These are phyloP conservation scores for Talaromyces borbonicus DNA, from an alignment of 495 filamentous ascomycete genomes.

Conservation along the genomic window DNA sequence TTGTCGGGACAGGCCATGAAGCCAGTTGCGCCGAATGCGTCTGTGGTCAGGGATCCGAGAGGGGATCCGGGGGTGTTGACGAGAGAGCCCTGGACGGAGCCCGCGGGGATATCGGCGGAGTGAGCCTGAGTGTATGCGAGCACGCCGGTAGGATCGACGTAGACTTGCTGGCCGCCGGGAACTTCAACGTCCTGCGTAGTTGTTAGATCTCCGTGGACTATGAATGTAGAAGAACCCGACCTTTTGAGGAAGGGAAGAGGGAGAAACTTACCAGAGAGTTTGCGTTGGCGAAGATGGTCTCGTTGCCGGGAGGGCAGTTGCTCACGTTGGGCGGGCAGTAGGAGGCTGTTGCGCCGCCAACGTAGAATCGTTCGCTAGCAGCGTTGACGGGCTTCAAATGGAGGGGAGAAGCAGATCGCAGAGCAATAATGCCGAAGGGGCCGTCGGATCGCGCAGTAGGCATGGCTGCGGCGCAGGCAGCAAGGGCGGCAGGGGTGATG, in stretches of 20 bases:
- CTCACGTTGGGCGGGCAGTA: conserved; percentile 25
- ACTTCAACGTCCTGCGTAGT: conserved; percentile 37
- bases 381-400: conserved; percentile 32
- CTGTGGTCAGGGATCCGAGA: conserved; percentile 22
- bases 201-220: conserved; percentile 5
- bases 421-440: conserved; percentile 26
- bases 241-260: not conserved
- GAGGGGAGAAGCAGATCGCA: conserved; percentile 32
- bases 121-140: conserved; percentile 53
- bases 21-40: conserved; percentile 23
- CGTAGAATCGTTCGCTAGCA: conserved; percentile 28
- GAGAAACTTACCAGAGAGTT: conserved; percentile 21
- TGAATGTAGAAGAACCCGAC: not conserved
- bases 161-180: conserved; percentile 57
- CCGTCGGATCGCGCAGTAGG: not conserved
- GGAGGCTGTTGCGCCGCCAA: conserved; percentile 27
- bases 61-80: conserved; percentile 17
- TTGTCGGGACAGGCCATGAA: conserved; percentile 37
- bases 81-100: conserved; percentile 39
- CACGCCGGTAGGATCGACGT: conserved; percentile 44
- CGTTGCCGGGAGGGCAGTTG: conserved; percentile 32
- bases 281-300: conserved; percentile 34
- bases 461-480: not conserved
- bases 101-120: conserved; percentile 44
- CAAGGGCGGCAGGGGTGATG: conserved; percentile 1